phyloP scores from a whole-genome alignment of 345 rosid species.

The Turritis glabra region DNA sequence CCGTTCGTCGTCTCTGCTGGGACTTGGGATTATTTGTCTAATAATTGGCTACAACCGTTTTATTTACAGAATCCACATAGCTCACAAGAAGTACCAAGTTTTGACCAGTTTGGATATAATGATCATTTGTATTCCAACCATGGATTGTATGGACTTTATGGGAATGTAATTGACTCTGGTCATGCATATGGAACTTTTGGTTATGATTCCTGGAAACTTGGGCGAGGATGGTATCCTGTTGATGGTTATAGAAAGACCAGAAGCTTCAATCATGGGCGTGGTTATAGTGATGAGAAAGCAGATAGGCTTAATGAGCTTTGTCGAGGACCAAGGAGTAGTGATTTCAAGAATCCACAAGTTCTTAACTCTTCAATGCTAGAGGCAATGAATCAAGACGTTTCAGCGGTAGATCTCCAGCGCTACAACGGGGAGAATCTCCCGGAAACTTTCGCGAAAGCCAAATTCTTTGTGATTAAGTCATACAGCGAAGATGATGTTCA shows the following conservation, averaged over 20 bases:
- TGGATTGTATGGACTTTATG: constrained; percentile 58
- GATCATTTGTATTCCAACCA: constrained; percentile 54
- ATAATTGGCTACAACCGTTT: background rate
- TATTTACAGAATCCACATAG: constrained; percentile 50
- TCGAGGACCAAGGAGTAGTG: constrained; percentile 72
- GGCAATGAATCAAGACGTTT: constrained; percentile 40
- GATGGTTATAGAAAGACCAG: constrained; percentile 57
- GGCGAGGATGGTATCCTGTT: constrained; percentile 61
- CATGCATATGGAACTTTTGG: constrained; percentile 56
- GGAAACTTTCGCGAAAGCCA: constrained; percentile 53
- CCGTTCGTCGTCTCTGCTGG: background rate
- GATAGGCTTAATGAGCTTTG: constrained; percentile 80
- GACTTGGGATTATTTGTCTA: background rate
- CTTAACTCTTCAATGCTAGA: constrained; percentile 30
- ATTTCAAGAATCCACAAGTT: constrained; percentile 49
- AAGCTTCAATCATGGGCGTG: constrained; percentile 43
- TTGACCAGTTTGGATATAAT: constrained; percentile 49
- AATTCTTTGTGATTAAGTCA: constrained; percentile 72
- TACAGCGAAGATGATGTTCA: constrained; percentile 91
- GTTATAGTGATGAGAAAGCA: constrained; percentile 58
- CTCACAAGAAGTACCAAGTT: constrained; percentile 45
- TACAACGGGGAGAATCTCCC: constrained; percentile 58
- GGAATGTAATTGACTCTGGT: constrained; percentile 46
- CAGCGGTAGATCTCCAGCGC: constrained; percentile 44
- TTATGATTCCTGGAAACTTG: constrained; percentile 62